These are phyloP conservation scores for Syzygium malaccense DNA, from an alignment of 441 rosid genomes.

Conservation along the genomic window DNA sequence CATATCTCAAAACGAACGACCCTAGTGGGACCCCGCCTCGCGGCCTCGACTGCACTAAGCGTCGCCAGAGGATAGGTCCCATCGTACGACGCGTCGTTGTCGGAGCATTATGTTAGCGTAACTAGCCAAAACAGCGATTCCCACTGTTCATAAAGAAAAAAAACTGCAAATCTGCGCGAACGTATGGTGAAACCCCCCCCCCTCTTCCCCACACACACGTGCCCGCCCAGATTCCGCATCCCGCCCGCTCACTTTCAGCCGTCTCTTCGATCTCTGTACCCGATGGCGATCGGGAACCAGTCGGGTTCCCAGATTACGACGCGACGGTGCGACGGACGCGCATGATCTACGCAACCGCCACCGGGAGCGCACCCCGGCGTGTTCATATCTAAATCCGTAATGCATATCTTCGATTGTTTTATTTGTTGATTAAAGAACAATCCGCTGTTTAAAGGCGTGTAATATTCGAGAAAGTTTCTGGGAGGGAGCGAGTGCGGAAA, in stretches of 20 bases:
- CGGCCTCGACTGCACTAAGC: not conserved
- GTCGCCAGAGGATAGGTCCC: not conserved
- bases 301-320: not conserved
- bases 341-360: not conserved
- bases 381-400: not conserved
- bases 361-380: not conserved
- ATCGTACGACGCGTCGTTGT: not conserved
- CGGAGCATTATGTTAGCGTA: not conserved
- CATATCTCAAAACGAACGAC: not conserved
- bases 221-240: not conserved
- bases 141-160: not conserved
- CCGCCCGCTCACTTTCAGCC: not conserved
- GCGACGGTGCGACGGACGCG: not conserved
- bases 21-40: not conserved
- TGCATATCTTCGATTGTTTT: not conserved
- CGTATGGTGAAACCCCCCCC: not conserved
- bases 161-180: not conserved
- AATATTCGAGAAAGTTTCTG: not conserved
- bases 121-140: not conserved
- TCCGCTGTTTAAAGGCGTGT: not conserved
- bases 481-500: not conserved
- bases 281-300: not conserved
- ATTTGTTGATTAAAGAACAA: not conserved
- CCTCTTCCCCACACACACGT: not conserved
- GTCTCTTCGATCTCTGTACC: not conserved